Evolutionary conservation across 768 basidiomycete genomes (phyloP).

Genomic region (Amanita pallidorosea): DNA sequence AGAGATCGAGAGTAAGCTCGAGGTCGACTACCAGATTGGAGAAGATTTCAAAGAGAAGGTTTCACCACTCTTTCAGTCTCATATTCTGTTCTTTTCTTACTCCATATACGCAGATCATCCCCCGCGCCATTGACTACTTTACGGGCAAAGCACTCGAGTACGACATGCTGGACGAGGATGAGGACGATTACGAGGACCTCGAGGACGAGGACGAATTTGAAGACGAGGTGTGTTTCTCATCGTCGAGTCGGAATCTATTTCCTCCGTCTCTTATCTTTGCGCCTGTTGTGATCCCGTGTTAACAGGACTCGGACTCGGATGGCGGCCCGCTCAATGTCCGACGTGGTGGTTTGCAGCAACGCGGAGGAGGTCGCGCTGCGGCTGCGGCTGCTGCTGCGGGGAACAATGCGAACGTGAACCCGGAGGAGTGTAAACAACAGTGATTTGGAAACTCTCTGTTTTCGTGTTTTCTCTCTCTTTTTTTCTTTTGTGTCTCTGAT

Average conservation of each 20-base stretch:
- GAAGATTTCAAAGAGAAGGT: conserved; percentile 98
- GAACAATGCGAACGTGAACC: conserved; percentile 40
- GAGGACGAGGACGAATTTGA: conserved; percentile 53
- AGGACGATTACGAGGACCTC: conserved; percentile 50
- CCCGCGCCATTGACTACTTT: conserved; percentile 94
- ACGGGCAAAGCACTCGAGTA: conserved; percentile 92
- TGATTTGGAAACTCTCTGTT: conserved; percentile 18
- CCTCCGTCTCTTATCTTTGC: neutral
- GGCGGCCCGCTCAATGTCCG: conserved; percentile 46
- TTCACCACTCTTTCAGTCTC: conserved; percentile 5
- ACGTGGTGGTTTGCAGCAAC: conserved; percentile 28
- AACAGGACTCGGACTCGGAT: conserved; percentile 63
- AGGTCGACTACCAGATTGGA: conserved; percentile 96
- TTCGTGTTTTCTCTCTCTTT: neutral
- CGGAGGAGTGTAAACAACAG: conserved; percentile 92
- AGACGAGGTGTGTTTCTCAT: conserved; percentile 37
- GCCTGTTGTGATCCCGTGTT: neutral
- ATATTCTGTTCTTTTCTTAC: neutral
- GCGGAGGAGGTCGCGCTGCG: conserved; percentile 42
- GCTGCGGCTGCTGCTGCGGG: conserved; percentile 20
- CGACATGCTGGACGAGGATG: conserved; percentile 52
- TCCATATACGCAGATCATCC: conserved; percentile 59
- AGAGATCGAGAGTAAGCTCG: conserved; percentile 86
- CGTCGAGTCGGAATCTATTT: neutral
- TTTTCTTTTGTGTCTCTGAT: neutral